Evolutionary conservation across 2,329 filamentous ascomycete species (phyloP).

Genomic region (Blumeriella jaapii): DNA sequence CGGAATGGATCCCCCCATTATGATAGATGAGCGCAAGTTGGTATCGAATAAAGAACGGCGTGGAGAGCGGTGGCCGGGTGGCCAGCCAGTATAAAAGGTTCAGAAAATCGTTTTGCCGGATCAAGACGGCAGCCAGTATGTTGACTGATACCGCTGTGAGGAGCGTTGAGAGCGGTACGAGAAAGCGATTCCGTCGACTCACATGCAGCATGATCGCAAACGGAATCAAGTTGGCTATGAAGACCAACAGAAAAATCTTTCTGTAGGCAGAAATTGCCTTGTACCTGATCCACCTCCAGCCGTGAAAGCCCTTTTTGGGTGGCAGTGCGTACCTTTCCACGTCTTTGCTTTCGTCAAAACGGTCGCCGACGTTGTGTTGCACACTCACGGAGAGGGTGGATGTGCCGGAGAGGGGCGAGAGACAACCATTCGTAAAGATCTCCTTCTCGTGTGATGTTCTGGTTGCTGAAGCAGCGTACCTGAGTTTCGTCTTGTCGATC

Average conservation of each 20-base stretch:
- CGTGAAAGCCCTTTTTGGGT: slow-evolving; percentile 31
- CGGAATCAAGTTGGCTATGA: slow-evolving; percentile 4
- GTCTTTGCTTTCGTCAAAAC: background rate
- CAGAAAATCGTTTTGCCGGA: slow-evolving; percentile 42
- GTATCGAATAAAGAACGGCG: slow-evolving; percentile 37
- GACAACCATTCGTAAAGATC: too few relatives aligned
- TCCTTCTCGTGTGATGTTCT: too few relatives aligned
- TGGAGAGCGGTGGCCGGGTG: slow-evolving; percentile 34
- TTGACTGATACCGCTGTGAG: slow-evolving; percentile 12
- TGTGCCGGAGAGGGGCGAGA: background rate
- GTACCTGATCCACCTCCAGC: slow-evolving; percentile 22
- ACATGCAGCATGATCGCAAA: too few relatives aligned
- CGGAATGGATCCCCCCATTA: slow-evolving; percentile 42
- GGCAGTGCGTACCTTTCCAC: slow-evolving; percentile 24
- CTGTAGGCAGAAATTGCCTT: slow-evolving; percentile 33
- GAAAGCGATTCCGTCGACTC: too few relatives aligned
- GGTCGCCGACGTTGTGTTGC: background rate
- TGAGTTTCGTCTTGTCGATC: slow-evolving; percentile 39
- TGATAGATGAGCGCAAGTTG: slow-evolving; percentile 39
- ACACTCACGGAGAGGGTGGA: slow-evolving; percentile 12
- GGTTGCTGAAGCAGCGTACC: slow-evolving; percentile 9
- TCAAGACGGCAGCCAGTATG: slow-evolving; percentile 35
- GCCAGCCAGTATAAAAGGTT: slow-evolving; percentile 37
- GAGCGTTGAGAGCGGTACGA: too few relatives aligned
- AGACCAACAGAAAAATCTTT: slow-evolving; percentile 5